Base-by-base conservation (phyloP, 2,329 filamentous ascomycete genomes). In the Chaetomium olivaceum region DNA sequence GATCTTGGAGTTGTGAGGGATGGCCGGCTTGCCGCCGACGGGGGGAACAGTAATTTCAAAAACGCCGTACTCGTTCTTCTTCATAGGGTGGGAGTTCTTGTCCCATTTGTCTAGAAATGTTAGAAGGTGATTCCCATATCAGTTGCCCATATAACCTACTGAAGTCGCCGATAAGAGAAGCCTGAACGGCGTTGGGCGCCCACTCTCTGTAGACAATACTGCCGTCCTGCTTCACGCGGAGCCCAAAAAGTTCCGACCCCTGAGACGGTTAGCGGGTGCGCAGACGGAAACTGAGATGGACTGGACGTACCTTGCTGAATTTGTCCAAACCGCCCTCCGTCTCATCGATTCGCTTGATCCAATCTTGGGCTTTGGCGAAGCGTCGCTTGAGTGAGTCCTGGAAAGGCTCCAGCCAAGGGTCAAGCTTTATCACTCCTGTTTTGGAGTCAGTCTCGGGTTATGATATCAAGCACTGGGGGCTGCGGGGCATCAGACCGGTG, bases 171-270 rank as follows among this genome's bases (percentile, higher is more conserved):
- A 96, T 90, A 61, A 99, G 85, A 76, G 89, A 93, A 58, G 95
- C 95, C 74, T 91, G 84, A 50, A 87, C 82, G 62, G 93, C 94
- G 81, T 93, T 96, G 29, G 95, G 93, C 0, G 95, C 95, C 95
- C 95, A 99, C 84, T 99, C 95, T 72, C 92, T 87, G 79, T 99
- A 99, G 65, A 85, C 83, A 71, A 99, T 92, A 77, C 93, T 93
- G 77, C 92, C 92, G 73, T 96, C 88, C 62, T 87, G 81, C 75
- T 89, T 85, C 67, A 95, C 89, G 71, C 91, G 92, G 78, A 99
- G 87, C 63, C 95, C 95, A 75, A 91, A 97, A 68, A 85, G 89
- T 75, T 98, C 92, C 68, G 87, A 90, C 54, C 95, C 94, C 92
- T 96, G 70, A 21, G 62, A 58, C 51, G n/a, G 59, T 68, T 33